These are phyloP conservation scores for Triglochin maritima DNA, from an alignment of 106 monocot species.

Conservation along the genomic window DNA sequence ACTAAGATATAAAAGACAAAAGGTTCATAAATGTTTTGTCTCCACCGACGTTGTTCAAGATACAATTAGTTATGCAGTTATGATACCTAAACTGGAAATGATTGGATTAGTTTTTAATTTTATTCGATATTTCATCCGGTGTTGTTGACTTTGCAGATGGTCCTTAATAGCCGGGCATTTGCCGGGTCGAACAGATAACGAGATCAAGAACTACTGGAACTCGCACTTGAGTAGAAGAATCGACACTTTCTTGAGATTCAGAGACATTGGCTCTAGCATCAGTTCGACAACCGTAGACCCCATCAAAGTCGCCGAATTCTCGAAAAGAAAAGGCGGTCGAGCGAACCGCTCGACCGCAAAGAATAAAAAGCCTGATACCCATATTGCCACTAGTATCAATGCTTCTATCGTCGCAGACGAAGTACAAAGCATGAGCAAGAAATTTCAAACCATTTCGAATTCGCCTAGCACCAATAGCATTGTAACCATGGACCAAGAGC, in stretches of 20 bases:
- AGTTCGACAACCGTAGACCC: conserved; percentile 11
- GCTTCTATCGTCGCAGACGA: neutral
- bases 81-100: neutral
- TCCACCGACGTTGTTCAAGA: neutral
- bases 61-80: neutral
- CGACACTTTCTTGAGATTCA: conserved; percentile 22
- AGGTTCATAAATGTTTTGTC: neutral
- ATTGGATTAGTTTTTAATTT: neutral
- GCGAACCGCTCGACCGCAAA: conserved; percentile 18
- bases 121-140: neutral
- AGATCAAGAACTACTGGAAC: conserved; percentile 65
- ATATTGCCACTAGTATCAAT: neutral
- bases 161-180: conserved; percentile 32
- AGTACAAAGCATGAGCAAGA: neutral
- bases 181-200: conserved; percentile 43
- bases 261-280: neutral
- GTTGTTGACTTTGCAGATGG: conserved; percentile 18
- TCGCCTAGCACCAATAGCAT: neutral
- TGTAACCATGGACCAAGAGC: neutral
- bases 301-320: conserved; percentile 4
- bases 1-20: no score
- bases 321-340: conserved; percentile 22
- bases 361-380: conserved; percentile 11
- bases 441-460: no score
- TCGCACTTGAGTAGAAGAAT: conserved; percentile 56